Base-by-base conservation (phyloP, 768 basidiomycete species). In the Psilocybe cyanescens region DNA sequence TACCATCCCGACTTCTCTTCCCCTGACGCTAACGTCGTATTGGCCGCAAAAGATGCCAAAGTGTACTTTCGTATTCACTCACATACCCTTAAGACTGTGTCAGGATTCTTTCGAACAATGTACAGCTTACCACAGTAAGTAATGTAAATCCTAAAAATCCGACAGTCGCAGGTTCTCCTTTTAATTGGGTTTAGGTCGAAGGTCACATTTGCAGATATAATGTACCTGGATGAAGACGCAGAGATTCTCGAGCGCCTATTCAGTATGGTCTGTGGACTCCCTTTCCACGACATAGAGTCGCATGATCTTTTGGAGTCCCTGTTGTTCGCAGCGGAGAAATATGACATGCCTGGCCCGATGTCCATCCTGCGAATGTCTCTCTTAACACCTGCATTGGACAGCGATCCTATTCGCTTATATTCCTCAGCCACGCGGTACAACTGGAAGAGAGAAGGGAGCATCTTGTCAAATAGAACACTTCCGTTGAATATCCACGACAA, bases 241-340 rank as follows among this genome's bases (percentile, higher is more conserved):
- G 66, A 74, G 44, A 83, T 83, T 0, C 79, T 90, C 30, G 86
- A 87, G 66, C 72, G 77, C 8, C 72, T 90, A 3, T 76, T 90
- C 3, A 82, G 82, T 62, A 87, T 89, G 83, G 77, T 84, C 24
- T 86, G 83, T 52, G 88, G 88, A 8, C 76, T 87, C 9, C 76
- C 85, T 0, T 78, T 89, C 14, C 74, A 80, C 12, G 70, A 73
- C 3, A 72, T 86, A 28, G 74, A 76, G 35, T 79, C 82, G 0
- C 85, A 82, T 68, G 86, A 87, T 64, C 61, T 72, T 33, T 72
- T 89, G 55, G 87, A 90, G 57, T 71, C 78, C 3, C 67, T 90
- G n/a, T 73, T 89, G 11, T 85, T 80, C 57, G 85, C 86, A 0
- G 83, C 87, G 0, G 87, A 90, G 67, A 88, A 88, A 67, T 90